Base-by-base conservation (phyloP, 306 rosid genomes). In the Quercus bicolor region DNA sequence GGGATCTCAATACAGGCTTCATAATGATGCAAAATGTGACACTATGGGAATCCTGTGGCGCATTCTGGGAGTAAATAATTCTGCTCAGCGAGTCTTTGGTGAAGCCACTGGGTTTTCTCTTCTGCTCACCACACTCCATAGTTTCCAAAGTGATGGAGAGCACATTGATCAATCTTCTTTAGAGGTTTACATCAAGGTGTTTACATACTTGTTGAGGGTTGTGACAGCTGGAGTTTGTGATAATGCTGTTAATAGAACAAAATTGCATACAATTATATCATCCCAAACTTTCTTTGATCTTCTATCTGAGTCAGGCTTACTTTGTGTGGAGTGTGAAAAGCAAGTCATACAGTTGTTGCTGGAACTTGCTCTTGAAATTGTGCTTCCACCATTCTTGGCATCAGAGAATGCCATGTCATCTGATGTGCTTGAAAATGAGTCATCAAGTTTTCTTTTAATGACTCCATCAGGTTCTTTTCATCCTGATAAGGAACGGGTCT, bases 61-160 rank as follows among this genome's bases (percentile, higher is more conserved):
- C 21, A 87, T 93, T 80, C 75, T 96, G 85, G 98, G 93, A 80
- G 92, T 87, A 81, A 96, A 93, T 83, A 83, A 69, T 82, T 82
- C 92, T 57, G 92, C 98, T 52, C 94, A 88, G 86, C 90, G 92
- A 83, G 87, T 91, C 77, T 96, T 96, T 78, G 99, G 99, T 51
- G 99, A 96, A 85, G 92, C 94, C 75, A 96, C 99, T 40, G 98
- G 99, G 61, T 96, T 96, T 85, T 93, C 99, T 83, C 97, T 96
- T 83, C 87, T 96, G 87, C 98, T 96, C 65, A 96, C 99, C 20
- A 87, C 94, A 55, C 97, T 96, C 70, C 97, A 96, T 79, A 88
- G 98, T 70, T 96, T 96, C 90, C 99, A 93, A 91, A 88, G 87
- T 79, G 91, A 87, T 29, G 91, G 86, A 31, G 90, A 79, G 66